These are phyloP conservation scores for Sporobolomyces roseus DNA, from an alignment of 768 basidiomycete species.

Conservation along the genomic window DNA sequence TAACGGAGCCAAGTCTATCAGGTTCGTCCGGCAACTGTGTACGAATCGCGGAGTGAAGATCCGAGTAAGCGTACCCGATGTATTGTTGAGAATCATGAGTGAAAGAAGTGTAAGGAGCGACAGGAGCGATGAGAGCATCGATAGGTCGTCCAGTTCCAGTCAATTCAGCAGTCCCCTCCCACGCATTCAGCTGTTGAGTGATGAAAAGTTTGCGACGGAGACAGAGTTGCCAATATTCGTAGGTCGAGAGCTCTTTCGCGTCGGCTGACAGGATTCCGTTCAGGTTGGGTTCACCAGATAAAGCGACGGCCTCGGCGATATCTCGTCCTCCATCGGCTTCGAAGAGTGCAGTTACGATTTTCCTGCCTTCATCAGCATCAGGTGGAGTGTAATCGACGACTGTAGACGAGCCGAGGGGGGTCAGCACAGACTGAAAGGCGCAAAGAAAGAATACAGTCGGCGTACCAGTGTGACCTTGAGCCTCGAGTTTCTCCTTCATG, in stretches of 20 bases:
- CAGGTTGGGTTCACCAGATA: conserved; percentile 58
- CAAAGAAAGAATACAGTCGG: too few relatives aligned
- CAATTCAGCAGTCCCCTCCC: conserved; percentile 56
- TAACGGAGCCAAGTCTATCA: too few relatives aligned
- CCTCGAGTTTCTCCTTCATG: conserved; percentile 58
- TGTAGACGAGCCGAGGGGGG: conserved; percentile 42
- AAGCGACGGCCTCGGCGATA: conserved; percentile 42
- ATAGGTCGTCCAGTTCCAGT: conserved; percentile 70
- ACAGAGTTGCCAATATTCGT: conserved; percentile 66
- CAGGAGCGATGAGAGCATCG: conserved; percentile 69
- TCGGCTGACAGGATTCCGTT: conserved; percentile 51
- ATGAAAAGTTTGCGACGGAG: conserved; percentile 56
- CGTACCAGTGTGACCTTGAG: conserved; percentile 63
- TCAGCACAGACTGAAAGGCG: neutral
- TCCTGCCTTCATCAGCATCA: conserved; percentile 56
- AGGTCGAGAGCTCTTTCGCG: conserved; percentile 52
- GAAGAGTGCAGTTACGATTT: conserved; percentile 43
- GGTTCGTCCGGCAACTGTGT: too few relatives aligned
- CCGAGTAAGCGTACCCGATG: too few relatives aligned
- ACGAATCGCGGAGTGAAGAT: too few relatives aligned
- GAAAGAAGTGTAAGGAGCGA: conserved; percentile 18
- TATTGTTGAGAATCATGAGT: conserved; percentile 27
- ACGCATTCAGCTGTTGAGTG: conserved; percentile 60
- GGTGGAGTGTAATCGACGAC: conserved; percentile 68
- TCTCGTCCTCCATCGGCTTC: conserved; percentile 55